Percentiles rank a stretch among this genome's conserved stretches.
These are phyloP conservation scores for Actinomortierella ambigua DNA, from an alignment of 371 early-diverging fungal species.

Conservation along the genomic window DNA sequence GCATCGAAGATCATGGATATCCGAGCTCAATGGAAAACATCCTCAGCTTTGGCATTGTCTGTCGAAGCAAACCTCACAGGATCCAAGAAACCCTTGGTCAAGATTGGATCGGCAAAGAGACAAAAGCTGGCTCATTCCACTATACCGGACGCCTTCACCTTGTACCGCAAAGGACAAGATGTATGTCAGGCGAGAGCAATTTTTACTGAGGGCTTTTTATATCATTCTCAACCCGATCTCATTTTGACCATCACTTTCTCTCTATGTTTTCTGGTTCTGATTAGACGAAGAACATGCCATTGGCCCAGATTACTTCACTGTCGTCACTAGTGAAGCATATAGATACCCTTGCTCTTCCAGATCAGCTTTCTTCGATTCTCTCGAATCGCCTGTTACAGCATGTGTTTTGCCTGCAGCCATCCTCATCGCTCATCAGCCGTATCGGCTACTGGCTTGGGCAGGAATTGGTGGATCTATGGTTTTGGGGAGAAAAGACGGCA, in stretches of 20 bases:
- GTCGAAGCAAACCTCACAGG: neutral
- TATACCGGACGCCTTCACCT: slow-evolving; percentile 29
- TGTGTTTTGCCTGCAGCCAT: slow-evolving; percentile 43
- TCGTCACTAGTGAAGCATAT: slow-evolving; percentile 45
- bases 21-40: slow-evolving; percentile 32
- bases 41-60: too few relatives aligned
- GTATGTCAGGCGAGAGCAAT: slow-evolving; percentile 5
- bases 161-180: slow-evolving; percentile 27
- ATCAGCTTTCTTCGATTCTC: slow-evolving; percentile 52
- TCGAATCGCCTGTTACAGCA: slow-evolving; percentile 57
- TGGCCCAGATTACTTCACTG: slow-evolving; percentile 36
- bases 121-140: slow-evolving; percentile 30
- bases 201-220: neutral
- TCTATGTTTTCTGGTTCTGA: neutral
- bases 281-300: slow-evolving; percentile 28
- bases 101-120: slow-evolving; percentile 18
- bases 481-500: slow-evolving; percentile 48
- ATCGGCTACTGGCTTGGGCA: slow-evolving; percentile 56
- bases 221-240: neutral
- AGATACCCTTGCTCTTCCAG: slow-evolving; percentile 49
- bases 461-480: slow-evolving; percentile 49
- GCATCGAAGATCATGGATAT: slow-evolving; percentile 40
- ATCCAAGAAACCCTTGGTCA: neutral
- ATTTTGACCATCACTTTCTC: neutral
- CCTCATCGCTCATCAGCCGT: slow-evolving; percentile 45